Conservation (phyloP, 1,284 basidiomycete species). For the Naganishia albida region DNA sequence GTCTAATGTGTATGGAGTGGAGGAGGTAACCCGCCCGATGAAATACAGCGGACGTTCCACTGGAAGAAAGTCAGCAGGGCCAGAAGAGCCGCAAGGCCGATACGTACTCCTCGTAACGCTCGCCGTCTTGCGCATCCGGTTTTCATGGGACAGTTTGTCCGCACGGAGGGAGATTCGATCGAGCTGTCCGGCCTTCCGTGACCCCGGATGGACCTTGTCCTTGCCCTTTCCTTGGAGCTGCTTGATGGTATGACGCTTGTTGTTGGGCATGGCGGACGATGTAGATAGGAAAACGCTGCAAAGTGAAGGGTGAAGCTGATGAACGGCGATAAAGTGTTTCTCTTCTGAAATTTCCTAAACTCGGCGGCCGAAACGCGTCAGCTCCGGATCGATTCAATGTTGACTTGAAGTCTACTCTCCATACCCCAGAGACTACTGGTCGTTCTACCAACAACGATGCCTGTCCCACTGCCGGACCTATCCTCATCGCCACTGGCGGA, state of each 20-base stretch:
- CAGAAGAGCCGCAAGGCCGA: not conserved
- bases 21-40: conserved; percentile 64
- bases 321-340: not conserved
- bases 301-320: not conserved
- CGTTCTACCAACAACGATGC: conserved; percentile 2
- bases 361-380: conserved; percentile 12
- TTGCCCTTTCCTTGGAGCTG: conserved; percentile 57
- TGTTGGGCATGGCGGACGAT: conserved; percentile 44
- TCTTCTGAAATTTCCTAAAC: not conserved
- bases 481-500: conserved; percentile 36
- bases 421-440: not conserved
- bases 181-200: conserved; percentile 67
- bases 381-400: not conserved
- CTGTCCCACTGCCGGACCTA: conserved; percentile 10
- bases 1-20: conserved; percentile 64
- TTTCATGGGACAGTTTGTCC: conserved; percentile 63
- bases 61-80: conserved; percentile 34
- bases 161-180: conserved; percentile 70
- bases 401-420: conserved; percentile 14
- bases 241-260: conserved; percentile 51
- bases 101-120: conserved; percentile 60
- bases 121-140: conserved; percentile 60
- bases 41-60: conserved; percentile 79
- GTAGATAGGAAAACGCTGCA: not conserved
- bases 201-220: conserved; percentile 52